Percentiles rank a stretch among this genome's conserved stretches.
Conservation (phyloP, 495 filamentous ascomycete species). For the Aspergillus olivimuriae region DNA sequence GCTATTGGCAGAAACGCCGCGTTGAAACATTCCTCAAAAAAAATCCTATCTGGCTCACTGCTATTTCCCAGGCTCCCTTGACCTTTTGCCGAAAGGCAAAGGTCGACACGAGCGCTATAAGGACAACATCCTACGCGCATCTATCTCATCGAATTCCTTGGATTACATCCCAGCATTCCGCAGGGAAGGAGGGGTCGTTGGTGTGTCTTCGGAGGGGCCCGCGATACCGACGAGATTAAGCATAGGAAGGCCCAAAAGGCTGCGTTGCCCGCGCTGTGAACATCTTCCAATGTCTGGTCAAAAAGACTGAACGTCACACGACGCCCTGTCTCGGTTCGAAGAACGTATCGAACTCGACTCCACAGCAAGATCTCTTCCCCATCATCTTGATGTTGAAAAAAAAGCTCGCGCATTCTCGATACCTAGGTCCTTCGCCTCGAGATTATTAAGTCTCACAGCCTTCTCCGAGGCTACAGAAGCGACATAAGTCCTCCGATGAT, state of each 20-base stretch:
- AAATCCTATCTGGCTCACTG: not conserved
- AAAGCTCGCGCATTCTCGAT: too few species aligned
- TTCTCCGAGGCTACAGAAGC: conserved; percentile 1
- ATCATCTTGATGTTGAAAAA: too few species aligned
- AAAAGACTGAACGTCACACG: too few species aligned
- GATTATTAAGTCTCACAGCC: not conserved
- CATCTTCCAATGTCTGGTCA: not conserved
- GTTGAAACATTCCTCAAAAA: conserved; percentile 5
- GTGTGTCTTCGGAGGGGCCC: conserved; percentile 11
- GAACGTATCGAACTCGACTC: too few species aligned
- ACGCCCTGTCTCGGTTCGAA: too few species aligned
- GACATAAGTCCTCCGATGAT: not conserved
- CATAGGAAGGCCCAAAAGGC: not conserved
- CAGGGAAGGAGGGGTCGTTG: conserved; percentile 15
- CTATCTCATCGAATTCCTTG: conserved; percentile 3
- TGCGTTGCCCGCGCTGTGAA: not conserved
- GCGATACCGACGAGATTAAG: conserved; percentile 8
- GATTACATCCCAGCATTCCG: conserved; percentile 11
- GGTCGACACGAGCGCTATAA: not conserved
- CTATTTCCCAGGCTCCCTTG: not conserved
- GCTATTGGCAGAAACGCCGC: conserved; percentile 6
- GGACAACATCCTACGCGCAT: conserved; percentile 8
- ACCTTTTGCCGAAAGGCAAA: too few species aligned
- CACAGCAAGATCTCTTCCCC: too few species aligned
- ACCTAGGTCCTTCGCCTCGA: too few species aligned